Conservation (phyloP, 73 alveolate species). For the Blepharisma stoltei region DNA sequence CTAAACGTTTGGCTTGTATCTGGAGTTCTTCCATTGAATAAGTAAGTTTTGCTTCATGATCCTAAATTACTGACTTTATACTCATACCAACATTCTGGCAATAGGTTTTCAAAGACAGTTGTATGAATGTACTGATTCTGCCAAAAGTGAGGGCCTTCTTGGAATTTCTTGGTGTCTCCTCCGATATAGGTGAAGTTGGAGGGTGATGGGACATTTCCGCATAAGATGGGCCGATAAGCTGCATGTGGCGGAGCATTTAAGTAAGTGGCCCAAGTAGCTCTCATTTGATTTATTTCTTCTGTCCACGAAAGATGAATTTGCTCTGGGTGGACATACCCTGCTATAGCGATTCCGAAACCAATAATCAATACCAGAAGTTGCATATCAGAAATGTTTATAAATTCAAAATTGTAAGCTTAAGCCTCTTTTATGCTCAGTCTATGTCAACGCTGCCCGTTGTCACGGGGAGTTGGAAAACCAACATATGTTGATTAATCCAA, state of each 20-base stretch:
- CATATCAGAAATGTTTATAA: too few relatives aligned
- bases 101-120: not conserved
- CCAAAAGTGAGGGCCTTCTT: not conserved
- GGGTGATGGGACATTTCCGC: not conserved
- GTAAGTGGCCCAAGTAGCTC: constrained; percentile 21
- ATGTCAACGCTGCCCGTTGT: too few relatives aligned
- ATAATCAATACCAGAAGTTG: too few relatives aligned
- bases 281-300: not conserved
- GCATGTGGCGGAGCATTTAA: not conserved
- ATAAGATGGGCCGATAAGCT: not conserved
- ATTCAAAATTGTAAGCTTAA: too few relatives aligned
- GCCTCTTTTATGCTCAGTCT: too few relatives aligned
- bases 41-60: not conserved
- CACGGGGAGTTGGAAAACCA: too few relatives aligned
- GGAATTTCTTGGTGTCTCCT: not conserved
- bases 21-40: constrained; percentile 26
- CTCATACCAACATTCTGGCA: not conserved
- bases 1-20: not conserved
- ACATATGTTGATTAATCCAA: too few relatives aligned
- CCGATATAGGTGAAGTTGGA: not conserved
- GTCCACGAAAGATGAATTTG: constrained; percentile 25
- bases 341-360: not conserved
- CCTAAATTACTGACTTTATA: not conserved
- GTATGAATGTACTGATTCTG: constrained; percentile 13
- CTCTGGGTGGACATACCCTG: constrained; percentile 20